Evolutionary conservation across 1,139 yeast genomes (phyloP), one percentile per base, ranked within the genome.

Genomic region (Scheffersomyces parashehatae): DNA sequence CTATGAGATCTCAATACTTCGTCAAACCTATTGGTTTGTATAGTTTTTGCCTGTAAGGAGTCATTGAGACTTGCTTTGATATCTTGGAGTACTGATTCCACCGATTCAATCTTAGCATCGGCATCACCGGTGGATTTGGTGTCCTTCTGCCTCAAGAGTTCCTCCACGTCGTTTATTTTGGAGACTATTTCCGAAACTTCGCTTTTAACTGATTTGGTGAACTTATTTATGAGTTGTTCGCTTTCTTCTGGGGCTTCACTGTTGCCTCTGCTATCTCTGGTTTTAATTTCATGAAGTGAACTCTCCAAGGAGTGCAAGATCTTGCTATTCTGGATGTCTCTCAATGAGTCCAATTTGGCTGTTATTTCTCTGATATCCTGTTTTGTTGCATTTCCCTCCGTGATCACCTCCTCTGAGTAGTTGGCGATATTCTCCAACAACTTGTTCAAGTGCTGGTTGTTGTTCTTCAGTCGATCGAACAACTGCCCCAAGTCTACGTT

Each of bases 381-480:
- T 44, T 68, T 67, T 12, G 72, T 68, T 29, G 72, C 73, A 49
- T 64, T 66, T 1, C 73, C 72, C 39, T 68, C 72, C 2, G 71
- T 67, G 12, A 66, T 56, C 3, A 68, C 70, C 37, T 68, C 73
- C 28, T 60, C 58, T 3, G 72, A 62, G 53, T 69, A 67, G 16
- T 56, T 55, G 16, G 71, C 65, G 20, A 70, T 60, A 39, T 65
- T 65, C 24, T 45, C 60, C 14, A 73, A 60, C 34, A 73, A 54
- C 47, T 62, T 64, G 46, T 63, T 69, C 55, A 73, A 64, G 48
- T 68, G 56, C 44, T 62, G 67, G 53, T 73, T 72, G 50, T 73
- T 73, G 49, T 68, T 71, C 50, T 67, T 72, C 67, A 68, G 73
- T 36, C 77, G 51, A 37, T 70, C 75, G 15, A 61, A 64, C 39